Base-by-base conservation (phyloP, 495 filamentous ascomycete species). In the Xylaria sp. region DNA sequence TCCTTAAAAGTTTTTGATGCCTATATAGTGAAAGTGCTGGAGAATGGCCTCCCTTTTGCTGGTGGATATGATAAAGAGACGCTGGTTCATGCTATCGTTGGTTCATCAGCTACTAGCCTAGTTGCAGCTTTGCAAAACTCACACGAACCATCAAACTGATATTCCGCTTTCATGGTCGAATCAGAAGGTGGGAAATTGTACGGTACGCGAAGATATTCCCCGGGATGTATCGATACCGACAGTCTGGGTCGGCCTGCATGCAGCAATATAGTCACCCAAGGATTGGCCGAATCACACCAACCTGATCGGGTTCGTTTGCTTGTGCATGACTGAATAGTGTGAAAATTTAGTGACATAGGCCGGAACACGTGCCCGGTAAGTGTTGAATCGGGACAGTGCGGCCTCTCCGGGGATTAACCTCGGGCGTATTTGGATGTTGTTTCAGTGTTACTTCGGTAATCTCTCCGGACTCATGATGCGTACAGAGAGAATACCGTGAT, bases 201-300 rank as follows among this genome's bases (percentile, higher is more conserved):
- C 29, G 61, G 29, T 48, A 65, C 33, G 69, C 40, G 61, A 65
- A 50, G 26, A 50, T 15, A 35, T n/a, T 50, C 57, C 29, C 44
- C 29, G 48, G 15, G 26, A 44, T 40, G 61, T 12, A 55, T 66
- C 26, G 61, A 59, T 71, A 71, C 69, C 69, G 61, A 40, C 40
- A 29, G 35, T 58, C 41, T 71, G 69, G 69, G 61, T 71, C 69
- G 52, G 41, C 69, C 59, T 24, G 50, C 69, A 58, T 66, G 61
- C 57, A 62, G 29, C 44, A 61, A 31, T 44, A 69, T 53, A 44
- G 50, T 68, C 29, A 68, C 40, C 52, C 53, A 58, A 58, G 44
- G 21, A 46, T 55, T 57, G 43, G 37, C 48, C 68, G 59, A 15
- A 61, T 55, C 57, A 70, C 58, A 57, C 44, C 57, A 63, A 63